Evolutionary conservation across 106 monocot species (phyloP), one percentile per base, ranked within the genome.

Genomic region (Chionographis japonica): DNA sequence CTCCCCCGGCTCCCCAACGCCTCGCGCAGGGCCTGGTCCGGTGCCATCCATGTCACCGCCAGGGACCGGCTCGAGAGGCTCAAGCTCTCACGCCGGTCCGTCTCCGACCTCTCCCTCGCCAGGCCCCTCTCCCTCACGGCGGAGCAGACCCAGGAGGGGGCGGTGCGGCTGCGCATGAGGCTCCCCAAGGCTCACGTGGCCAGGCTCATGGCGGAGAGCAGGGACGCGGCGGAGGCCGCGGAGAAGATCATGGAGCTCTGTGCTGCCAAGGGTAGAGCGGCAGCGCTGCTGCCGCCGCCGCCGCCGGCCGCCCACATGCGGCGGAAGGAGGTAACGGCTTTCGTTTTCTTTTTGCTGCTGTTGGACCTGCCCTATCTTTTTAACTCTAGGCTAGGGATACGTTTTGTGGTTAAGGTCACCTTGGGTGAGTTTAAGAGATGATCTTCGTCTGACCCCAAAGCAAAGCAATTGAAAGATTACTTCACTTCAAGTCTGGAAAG

Each of bases 51-150:
- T 18, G 52, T 80, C 8, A 58, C 77, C 12, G 85, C 89, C 9
- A 79, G 71, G 68, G 89, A 89, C 50, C 56, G 89, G 40, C 74
- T 89, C 2, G 89, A 89, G 52, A 77, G 79, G 20, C 63, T 89
- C 52, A 68, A 62, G 77, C 77, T 89, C 37, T 65, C 80, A 8
- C 76, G 82, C 41, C 76, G 88, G n/a, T 72, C 88, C 20, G 68
- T 65, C 13, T 87, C 87, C 13, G 83, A 87, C 56, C 62, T 86
- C 20, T 60, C 76, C 10, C 2, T 27, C 38, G 42, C 35, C 12
- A 58, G 17, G 43, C 13, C 54, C 19, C 6, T 71, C 11, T 37
- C 63, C 20, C 41, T 4, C 6, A 17, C 17, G 13, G 75, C 46
- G 64, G 74, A 61, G 60, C 60, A 38, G 8, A 49, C 11, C 2